Percentiles rank a stretch among this genome's conserved stretches.
Evolutionary conservation across 2,329 filamentous ascomycete genomes (phyloP).

Genomic region (Zasmidium angulare): DNA sequence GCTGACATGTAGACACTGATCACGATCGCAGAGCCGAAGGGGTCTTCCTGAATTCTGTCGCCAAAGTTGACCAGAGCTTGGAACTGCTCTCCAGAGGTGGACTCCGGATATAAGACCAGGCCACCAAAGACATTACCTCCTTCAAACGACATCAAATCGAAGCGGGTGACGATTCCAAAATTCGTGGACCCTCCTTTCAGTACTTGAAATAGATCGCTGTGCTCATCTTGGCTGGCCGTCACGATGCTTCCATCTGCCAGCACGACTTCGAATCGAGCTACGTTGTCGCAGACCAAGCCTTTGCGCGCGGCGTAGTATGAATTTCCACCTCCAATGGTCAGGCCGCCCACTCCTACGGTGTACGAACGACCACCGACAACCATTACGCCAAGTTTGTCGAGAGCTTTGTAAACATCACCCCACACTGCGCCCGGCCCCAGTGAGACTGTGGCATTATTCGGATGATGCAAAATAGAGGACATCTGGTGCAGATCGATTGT

Average conservation of each 20-base stretch:
- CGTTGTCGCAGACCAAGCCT: conserved; percentile 31
- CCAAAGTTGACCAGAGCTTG: conserved; percentile 16
- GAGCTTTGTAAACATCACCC: conserved; percentile 16
- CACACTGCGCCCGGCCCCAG: conserved; percentile 37
- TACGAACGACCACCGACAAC: conserved; percentile 23
- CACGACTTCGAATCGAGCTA: conserved; percentile 28
- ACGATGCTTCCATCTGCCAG: conserved; percentile 25
- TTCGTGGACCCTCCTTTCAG: conserved; percentile 26
- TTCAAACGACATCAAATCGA: conserved; percentile 23
- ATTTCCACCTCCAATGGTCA: conserved; percentile 32
- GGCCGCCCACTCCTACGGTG: conserved; percentile 29
- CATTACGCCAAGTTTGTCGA: conserved; percentile 15
- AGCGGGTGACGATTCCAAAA: conserved; percentile 27
- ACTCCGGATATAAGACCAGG: conserved; percentile 10
- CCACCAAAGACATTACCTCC: conserved; percentile 15
- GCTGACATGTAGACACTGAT: conserved; percentile 11
- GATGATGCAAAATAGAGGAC: conserved; percentile 15
- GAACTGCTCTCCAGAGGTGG: conserved; percentile 13
- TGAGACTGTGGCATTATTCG: conserved; percentile 16
- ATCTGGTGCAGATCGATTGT: conserved; percentile 26
- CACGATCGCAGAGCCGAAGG: conserved; percentile 16
- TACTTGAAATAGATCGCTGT: conserved; percentile 24
- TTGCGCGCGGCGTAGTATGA: conserved; percentile 26
- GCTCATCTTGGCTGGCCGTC: conserved; percentile 19
- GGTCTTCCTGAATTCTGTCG: conserved; percentile 15